Conservation (phyloP, 2,329 filamentous ascomycete species). For the Bertia moriformis region DNA sequence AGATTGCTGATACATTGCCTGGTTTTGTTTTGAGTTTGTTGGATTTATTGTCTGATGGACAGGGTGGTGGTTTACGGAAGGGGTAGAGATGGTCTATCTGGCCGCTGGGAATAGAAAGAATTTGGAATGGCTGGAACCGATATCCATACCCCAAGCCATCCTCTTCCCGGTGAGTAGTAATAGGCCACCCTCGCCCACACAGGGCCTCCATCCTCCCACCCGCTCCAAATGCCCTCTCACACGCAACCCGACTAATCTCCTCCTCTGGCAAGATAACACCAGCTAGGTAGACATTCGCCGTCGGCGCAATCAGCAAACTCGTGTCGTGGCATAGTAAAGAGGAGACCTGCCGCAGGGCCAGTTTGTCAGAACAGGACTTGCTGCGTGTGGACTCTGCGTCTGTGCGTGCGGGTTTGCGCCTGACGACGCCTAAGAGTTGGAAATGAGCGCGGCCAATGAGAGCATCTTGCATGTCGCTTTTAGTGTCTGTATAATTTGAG, state of each 20-base stretch:
- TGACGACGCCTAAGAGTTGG: neutral
- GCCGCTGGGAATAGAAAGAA: neutral
- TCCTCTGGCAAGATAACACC: neutral
- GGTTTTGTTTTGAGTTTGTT: neutral
- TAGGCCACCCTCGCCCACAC: neutral
- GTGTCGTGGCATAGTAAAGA: neutral
- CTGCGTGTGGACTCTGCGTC: neutral
- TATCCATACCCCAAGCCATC: neutral
- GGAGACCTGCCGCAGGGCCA: neutral
- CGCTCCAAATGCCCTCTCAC: neutral
- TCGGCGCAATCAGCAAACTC: neutral
- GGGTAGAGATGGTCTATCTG: neutral
- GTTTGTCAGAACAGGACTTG: slow-evolving; percentile 1
- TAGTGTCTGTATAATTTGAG: neutral
- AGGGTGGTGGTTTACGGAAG: neutral
- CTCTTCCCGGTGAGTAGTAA: neutral
- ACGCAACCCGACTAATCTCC: neutral
- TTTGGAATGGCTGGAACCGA: neutral
- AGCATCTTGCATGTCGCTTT: neutral
- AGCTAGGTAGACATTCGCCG: neutral
- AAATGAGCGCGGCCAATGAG: neutral
- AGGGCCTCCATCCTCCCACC: neutral
- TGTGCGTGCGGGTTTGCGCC: neutral
- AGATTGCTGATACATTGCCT: neutral
- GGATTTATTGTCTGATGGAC: neutral